phyloP scores from a whole-genome alignment of 108 stramenopile species.

The Epithemia pelagica region DNA sequence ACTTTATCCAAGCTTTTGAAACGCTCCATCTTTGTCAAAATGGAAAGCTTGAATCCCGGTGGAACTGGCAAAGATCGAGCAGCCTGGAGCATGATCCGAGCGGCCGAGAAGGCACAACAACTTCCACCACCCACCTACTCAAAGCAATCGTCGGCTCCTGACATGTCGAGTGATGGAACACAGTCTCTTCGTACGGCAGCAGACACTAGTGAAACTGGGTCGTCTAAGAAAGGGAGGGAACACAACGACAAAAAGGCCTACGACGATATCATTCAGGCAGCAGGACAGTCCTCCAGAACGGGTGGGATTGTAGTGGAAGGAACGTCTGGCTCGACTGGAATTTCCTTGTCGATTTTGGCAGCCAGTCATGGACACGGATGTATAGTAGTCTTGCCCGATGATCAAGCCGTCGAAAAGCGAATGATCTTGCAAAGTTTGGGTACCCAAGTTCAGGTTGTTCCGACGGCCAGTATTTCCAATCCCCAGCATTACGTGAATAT shows the following conservation, averaged over 20 bases:
- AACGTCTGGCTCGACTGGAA: conserved; percentile 94
- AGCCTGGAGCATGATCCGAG: conserved; percentile 76
- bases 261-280: conserved; percentile 27
- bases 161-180: neutral
- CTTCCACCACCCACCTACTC: conserved; percentile 41
- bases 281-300: conserved; percentile 20
- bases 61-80: conserved; percentile 94
- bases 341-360: conserved; percentile 82
- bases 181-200: too few relatives aligned
- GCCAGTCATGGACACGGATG: conserved; percentile 77
- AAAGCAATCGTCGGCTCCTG: neutral
- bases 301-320: conserved; percentile 92
- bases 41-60: conserved; percentile 80
- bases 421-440: conserved; percentile 63
- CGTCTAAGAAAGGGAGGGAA: too few relatives aligned
- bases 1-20: conserved; percentile 21
- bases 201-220: conserved; percentile 7
- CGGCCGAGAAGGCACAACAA: conserved; percentile 52
- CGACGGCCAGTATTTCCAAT: conserved; percentile 84
- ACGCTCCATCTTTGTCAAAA: conserved; percentile 65
- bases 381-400: conserved; percentile 92
- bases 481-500: conserved; percentile 94
- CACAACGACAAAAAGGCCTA: conserved; percentile 7
- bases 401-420: conserved; percentile 86
- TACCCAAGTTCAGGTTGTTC: conserved; percentile 77